These are phyloP conservation scores for Cornus florida DNA, from an alignment of 148 eudicot genomes.

Conservation along the genomic window DNA sequence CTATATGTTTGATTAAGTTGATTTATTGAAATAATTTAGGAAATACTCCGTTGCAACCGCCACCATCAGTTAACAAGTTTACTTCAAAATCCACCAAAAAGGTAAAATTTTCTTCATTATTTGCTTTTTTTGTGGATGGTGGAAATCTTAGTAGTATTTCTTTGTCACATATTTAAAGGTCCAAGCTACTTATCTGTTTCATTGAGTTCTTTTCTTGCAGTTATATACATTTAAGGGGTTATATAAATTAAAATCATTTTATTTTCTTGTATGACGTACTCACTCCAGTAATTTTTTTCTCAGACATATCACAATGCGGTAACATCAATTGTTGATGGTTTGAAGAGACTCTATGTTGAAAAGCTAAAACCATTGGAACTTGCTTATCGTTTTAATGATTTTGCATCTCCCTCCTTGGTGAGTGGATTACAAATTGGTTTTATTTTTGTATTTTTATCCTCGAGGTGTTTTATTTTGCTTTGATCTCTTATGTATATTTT, in stretches of 20 bases:
- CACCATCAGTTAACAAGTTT: slow-evolving; percentile 44
- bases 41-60: slow-evolving; percentile 28
- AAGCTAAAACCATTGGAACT: slow-evolving; percentile 89
- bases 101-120: slow-evolving; percentile 30
- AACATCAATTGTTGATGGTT: slow-evolving; percentile 84
- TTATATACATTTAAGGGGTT: not conserved
- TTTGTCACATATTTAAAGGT: not conserved
- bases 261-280: slow-evolving; percentile 3
- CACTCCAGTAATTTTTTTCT: slow-evolving; percentile 5
- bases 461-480: not conserved
- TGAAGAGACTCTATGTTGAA: slow-evolving; percentile 77
- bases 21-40: slow-evolving; percentile 40
- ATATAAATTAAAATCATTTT: not conserved
- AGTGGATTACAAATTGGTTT: slow-evolving; percentile 22
- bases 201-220: not conserved
- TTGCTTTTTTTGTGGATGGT: not conserved
- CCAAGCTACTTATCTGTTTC: not conserved
- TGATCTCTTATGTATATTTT: not conserved
- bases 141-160: not conserved
- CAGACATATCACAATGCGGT: slow-evolving; percentile 56
- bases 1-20: not conserved
- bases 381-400: slow-evolving; percentile 78
- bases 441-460: not conserved
- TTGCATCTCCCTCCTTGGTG: slow-evolving; percentile 82
- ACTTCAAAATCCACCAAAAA: slow-evolving; percentile 54